These are phyloP conservation scores for Metschnikowia picachoensis DNA, from an alignment of 805 yeast species.

Conservation along the genomic window DNA sequence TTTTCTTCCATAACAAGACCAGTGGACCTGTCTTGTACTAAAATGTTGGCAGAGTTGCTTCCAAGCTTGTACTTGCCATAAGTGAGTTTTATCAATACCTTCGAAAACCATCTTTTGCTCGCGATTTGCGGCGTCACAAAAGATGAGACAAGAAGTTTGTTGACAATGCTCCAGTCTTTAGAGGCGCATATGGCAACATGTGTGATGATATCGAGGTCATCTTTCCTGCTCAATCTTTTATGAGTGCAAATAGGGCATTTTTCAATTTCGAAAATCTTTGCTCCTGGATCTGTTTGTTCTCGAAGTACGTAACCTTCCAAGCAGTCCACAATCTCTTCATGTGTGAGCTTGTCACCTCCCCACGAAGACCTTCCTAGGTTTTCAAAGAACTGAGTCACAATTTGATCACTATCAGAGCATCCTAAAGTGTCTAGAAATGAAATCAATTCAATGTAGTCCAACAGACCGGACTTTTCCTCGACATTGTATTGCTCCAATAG, in stretches of 20 bases:
- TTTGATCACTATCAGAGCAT: slow-evolving; percentile 46
- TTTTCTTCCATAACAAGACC: slow-evolving; percentile 92
- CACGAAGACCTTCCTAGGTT: slow-evolving; percentile 43
- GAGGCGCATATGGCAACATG: slow-evolving; percentile 87
- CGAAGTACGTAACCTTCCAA: slow-evolving; percentile 39
- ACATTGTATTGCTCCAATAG: slow-evolving; percentile 52
- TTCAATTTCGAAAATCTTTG: slow-evolving; percentile 54
- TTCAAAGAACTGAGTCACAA: slow-evolving; percentile 52
- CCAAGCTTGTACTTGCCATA: slow-evolving; percentile 88
- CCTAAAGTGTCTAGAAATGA: slow-evolving; percentile 66
- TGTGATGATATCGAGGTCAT: slow-evolving; percentile 68
- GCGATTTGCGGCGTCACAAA: slow-evolving; percentile 82
- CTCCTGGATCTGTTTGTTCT: slow-evolving; percentile 15
- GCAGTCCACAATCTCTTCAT: slow-evolving; percentile 43
- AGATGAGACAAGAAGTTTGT: slow-evolving; percentile 57
- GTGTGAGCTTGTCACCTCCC: slow-evolving; percentile 49
- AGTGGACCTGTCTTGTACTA: slow-evolving; percentile 87
- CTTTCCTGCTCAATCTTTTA: slow-evolving; percentile 49
- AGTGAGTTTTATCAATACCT: slow-evolving; percentile 74
- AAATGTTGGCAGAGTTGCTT: slow-evolving; percentile 81
- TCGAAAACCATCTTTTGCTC: slow-evolving; percentile 83
- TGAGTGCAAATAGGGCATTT: slow-evolving; percentile 79
- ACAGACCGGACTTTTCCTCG: slow-evolving; percentile 30
- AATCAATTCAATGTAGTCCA: slow-evolving; percentile 58
- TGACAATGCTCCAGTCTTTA: slow-evolving; percentile 68